Percentiles rank a stretch among this genome's conserved stretches.
phyloP scores from a whole-genome alignment of 768 basidiomycete species.

The Pilatotrama ljubarskyi region DNA sequence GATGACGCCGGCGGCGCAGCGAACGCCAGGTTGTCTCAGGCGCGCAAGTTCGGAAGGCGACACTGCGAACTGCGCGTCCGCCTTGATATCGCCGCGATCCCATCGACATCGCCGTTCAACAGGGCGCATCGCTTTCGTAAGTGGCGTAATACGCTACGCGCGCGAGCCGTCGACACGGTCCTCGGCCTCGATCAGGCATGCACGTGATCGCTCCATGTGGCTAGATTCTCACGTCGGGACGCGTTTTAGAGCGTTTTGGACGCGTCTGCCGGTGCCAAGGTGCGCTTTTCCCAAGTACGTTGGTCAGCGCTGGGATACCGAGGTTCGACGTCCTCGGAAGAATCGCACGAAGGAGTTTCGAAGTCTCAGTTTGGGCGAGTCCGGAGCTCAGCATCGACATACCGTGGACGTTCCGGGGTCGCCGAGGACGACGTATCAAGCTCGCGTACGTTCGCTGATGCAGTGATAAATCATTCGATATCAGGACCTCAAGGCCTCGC shows the following conservation, averaged over 20 bases:
- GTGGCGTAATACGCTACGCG: slow-evolving; percentile 1
- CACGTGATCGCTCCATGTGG: slow-evolving; percentile 27
- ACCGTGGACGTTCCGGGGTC: slow-evolving; percentile 4
- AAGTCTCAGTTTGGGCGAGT: background rate
- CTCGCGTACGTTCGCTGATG: slow-evolving; percentile 1
- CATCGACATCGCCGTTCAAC: background rate
- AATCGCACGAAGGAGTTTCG: slow-evolving; percentile 8
- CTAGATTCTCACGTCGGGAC: slow-evolving; percentile 9
- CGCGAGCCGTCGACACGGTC: background rate
- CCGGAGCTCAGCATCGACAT: background rate
- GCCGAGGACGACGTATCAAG: background rate
- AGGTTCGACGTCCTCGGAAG: slow-evolving; percentile 12
- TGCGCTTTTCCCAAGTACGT: slow-evolving; percentile 1
- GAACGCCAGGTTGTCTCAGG: background rate
- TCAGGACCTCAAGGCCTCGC: background rate
- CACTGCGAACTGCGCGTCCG: background rate
- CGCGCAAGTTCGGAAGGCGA: background rate
- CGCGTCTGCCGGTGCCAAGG: slow-evolving; percentile 6
- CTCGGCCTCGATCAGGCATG: background rate
- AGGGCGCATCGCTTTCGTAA: background rate
- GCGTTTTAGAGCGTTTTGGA: slow-evolving; percentile 12
- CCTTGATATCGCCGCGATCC: background rate
- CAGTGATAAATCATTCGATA: slow-evolving; percentile 1
- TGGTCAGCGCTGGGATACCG: slow-evolving; percentile 7
- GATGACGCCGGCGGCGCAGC: background rate